phyloP scores from a whole-genome alignment of 2,329 filamentous ascomycete genomes.

The Fusarium sp. region DNA sequence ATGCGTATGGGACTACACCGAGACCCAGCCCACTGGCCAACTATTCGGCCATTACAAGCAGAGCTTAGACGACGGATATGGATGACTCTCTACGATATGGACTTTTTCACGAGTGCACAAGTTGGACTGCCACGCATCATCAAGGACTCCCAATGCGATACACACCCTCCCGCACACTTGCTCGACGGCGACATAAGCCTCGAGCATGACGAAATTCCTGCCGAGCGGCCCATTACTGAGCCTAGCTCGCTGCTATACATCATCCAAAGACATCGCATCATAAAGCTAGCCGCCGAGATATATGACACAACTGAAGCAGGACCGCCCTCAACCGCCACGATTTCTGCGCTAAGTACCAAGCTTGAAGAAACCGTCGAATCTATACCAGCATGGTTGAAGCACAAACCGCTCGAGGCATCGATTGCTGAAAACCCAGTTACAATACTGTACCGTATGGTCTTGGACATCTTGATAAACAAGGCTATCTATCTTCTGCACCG shows the following conservation, averaged over 20 bases:
- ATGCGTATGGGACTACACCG: constrained; percentile 33
- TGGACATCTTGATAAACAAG: constrained; percentile 15
- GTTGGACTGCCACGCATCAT: constrained; percentile 32
- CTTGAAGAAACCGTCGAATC: neutral
- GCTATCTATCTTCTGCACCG: constrained; percentile 16
- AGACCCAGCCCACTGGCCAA: constrained; percentile 31
- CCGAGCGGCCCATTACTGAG: constrained; percentile 1
- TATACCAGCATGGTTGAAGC: constrained; percentile 9
- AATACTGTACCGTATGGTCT: constrained; percentile 18
- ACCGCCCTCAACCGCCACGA: neutral
- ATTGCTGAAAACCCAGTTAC: constrained; percentile 9
- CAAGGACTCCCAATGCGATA: constrained; percentile 32
- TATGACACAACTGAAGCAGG: constrained; percentile 2
- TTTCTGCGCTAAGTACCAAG: neutral
- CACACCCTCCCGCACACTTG: constrained; percentile 14
- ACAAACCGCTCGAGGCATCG: constrained; percentile 4
- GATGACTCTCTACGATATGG: constrained; percentile 31
- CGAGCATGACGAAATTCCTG: neutral
- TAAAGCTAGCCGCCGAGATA: constrained; percentile 11
- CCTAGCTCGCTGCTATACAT: constrained; percentile 7
- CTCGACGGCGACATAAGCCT: neutral
- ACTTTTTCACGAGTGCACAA: constrained; percentile 36
- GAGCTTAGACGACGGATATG: constrained; percentile 29
- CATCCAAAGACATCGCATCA: constrained; percentile 14
- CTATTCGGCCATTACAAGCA: constrained; percentile 26